phyloP scores from a whole-genome alignment of 106 monocot species.

The Agapanthus africanus region DNA sequence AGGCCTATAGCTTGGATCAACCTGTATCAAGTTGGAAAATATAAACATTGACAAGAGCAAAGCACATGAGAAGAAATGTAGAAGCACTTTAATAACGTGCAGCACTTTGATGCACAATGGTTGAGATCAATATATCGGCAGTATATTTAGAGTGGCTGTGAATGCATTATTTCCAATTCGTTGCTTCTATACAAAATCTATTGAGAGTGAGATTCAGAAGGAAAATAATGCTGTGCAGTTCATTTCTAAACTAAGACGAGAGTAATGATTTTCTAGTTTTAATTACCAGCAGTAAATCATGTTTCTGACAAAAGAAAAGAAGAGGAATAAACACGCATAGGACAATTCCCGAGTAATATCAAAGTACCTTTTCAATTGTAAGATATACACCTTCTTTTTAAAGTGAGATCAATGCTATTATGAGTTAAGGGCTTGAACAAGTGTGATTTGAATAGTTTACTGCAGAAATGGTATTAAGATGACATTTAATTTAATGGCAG shows the following conservation, averaged over 20 bases:
- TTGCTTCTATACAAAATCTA: conserved; percentile 3
- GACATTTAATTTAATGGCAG: too few relatives aligned
- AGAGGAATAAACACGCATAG: too few relatives aligned
- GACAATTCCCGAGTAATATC: too few relatives aligned
- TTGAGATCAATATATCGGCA: background rate
- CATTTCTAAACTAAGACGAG: background rate
- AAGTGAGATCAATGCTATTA: too few relatives aligned
- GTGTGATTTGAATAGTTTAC: background rate
- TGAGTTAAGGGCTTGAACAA: too few relatives aligned
- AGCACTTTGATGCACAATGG: background rate
- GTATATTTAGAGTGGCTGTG: background rate
- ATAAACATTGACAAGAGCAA: background rate
- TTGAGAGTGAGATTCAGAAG: background rate
- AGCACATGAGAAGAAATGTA: background rate
- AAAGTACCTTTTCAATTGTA: too few relatives aligned
- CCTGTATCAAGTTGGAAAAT: conserved; percentile 6
- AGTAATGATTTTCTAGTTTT: background rate
- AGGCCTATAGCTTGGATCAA: conserved; percentile 26
- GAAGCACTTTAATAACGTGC: background rate
- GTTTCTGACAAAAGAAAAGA: background rate
- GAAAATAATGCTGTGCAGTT: background rate
- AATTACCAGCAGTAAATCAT: background rate
- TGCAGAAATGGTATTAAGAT: too few relatives aligned
- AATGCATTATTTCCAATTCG: background rate
- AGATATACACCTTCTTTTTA: too few relatives aligned